phyloP scores from a whole-genome alignment of 192 early-diverging fungal species.

The Umbelopsis isabellina region DNA sequence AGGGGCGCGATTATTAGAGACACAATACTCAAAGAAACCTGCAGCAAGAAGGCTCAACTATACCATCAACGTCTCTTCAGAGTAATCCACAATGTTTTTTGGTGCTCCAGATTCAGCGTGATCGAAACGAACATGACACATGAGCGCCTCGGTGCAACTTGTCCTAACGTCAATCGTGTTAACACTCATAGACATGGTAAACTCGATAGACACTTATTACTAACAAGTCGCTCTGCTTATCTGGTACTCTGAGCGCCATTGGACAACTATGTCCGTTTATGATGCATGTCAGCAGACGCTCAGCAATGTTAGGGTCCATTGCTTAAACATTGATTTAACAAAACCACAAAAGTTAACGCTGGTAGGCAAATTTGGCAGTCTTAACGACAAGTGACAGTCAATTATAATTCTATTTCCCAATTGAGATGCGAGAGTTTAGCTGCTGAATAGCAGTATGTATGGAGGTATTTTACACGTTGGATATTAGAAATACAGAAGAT shows the following conservation, averaged over 20 bases:
- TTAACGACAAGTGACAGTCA: too few relatives aligned
- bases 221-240: not conserved
- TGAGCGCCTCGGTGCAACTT: not conserved
- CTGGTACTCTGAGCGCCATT: not conserved
- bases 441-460: not conserved
- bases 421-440: not conserved
- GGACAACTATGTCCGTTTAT: not conserved
- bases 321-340: too few relatives aligned
- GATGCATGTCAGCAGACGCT: not conserved
- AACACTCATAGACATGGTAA: not conserved
- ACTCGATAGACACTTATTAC: not conserved
- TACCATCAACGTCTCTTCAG: too few relatives aligned
- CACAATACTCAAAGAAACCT: too few relatives aligned
- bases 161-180: not conserved
- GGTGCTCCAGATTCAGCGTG: not conserved
- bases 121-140: not conserved
- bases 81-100: too few relatives aligned
- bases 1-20: too few relatives aligned
- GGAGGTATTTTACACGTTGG: slow-evolving; percentile 3
- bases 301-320: not conserved
- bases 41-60: too few relatives aligned
- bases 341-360: too few relatives aligned
- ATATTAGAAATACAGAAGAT: not conserved
- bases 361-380: too few relatives aligned
- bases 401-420: not conserved